Evolutionary conservation across 2,329 filamentous ascomycete species (phyloP).

Genomic region (Dothideomycetidae sp.): DNA sequence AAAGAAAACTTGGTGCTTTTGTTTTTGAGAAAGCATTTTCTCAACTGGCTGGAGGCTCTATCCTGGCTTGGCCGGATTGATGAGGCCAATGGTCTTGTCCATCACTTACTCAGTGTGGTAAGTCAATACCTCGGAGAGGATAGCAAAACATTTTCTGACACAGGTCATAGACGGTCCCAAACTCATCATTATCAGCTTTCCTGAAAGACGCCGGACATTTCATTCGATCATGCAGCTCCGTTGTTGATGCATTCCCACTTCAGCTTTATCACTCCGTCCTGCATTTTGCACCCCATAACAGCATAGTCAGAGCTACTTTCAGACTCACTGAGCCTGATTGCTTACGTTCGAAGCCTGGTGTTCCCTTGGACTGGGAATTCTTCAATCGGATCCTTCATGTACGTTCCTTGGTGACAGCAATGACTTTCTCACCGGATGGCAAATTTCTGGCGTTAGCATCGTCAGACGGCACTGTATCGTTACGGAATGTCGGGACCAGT

Average conservation of each 20-base stretch:
- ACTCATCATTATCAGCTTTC: too few species aligned
- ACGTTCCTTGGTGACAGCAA: neutral
- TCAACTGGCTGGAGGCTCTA: constrained; percentile 1
- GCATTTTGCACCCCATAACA: neutral
- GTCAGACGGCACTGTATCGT: too few species aligned
- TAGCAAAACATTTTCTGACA: neutral
- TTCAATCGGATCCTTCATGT: neutral
- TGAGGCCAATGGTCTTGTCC: neutral
- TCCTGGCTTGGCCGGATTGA: neutral
- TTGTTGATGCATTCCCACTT: neutral
- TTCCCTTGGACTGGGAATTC: neutral
- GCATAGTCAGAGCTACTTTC: neutral
- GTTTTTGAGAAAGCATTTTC: constrained; percentile 1
- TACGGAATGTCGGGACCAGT: too few species aligned
- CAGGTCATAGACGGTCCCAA: too few species aligned
- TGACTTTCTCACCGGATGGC: neutral
- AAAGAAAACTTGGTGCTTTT: neutral
- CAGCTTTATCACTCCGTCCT: neutral
- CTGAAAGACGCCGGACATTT: neutral
- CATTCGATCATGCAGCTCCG: neutral
- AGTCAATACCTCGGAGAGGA: neutral
- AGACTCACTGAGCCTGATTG: neutral
- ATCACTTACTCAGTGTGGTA: neutral
- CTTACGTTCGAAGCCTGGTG: too few species aligned
- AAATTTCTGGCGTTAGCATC: neutral